A percentile compares a stretch with the other conserved stretches of the same genome.
These are phyloP conservation scores for Vaucheria bursata DNA, from an alignment of 352 stramenopile species.

Conservation along the genomic window DNA sequence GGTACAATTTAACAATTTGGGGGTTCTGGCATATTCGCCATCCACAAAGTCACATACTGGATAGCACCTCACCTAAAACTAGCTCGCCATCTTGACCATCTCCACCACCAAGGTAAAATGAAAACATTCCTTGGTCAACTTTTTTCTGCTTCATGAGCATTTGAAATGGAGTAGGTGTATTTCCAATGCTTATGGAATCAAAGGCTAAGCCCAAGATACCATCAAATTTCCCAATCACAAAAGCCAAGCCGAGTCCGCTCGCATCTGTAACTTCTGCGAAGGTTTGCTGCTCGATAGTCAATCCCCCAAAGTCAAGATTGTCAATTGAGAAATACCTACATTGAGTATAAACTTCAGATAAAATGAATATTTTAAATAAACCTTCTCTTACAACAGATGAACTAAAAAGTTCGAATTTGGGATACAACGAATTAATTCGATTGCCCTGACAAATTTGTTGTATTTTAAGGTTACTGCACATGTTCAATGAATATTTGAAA, in stretches of 20 bases:
- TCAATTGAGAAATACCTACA: constrained; percentile 38
- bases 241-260: constrained; percentile 82
- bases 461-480: not conserved
- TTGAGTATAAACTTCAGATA: constrained; percentile 46
- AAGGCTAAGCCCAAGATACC: constrained; percentile 94
- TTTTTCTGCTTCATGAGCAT: constrained; percentile 69
- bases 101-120: constrained; percentile 79
- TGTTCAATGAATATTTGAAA: not conserved
- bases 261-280: constrained; percentile 69
- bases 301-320: constrained; percentile 26
- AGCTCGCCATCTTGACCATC: constrained; percentile 74
- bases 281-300: constrained; percentile 24
- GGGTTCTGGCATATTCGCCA: too few species aligned
- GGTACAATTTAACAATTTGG: too few species aligned
- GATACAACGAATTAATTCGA: too few species aligned
- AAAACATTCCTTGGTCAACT: constrained; percentile 57
- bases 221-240: constrained; percentile 91
- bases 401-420: not conserved
- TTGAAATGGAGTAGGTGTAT: constrained; percentile 83
- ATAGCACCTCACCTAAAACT: too few species aligned
- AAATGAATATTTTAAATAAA: constrained; percentile 17
- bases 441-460: too few species aligned
- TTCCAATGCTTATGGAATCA: constrained; percentile 78
- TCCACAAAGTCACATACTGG: too few species aligned
- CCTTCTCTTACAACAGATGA: too few species aligned